Base-by-base conservation (phyloP, 2,329 filamentous ascomycete species). In the Cercospora beticola region DNA sequence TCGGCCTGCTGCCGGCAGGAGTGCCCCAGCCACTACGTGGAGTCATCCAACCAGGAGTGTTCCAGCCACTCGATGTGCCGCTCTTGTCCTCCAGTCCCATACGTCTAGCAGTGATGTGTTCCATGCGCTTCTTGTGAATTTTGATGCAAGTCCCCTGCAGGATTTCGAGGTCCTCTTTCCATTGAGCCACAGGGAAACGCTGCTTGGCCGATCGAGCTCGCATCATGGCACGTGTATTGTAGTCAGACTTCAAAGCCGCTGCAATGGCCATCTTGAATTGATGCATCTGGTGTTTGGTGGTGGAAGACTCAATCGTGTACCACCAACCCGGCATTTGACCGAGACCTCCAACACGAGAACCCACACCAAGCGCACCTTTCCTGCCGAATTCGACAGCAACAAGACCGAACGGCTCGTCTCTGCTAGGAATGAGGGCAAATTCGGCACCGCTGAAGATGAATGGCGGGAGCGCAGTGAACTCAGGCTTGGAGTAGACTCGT, bases 321-420 rank as follows among this genome's bases (percentile, higher is more conserved):
- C 88, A 90, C 86, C 88, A 90, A 26, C 89, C 89, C 21, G 89
- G 89, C 88, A 90, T 90, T 75, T 89, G 86, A n/a, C 88, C 88
- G 23, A 90, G 82, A 65, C 88, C 89, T 72, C 88, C 88, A 43
- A 90, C 89, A 64, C 88, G 83, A 43, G 88, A 87, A 57, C 88
- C 89, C 66, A 90, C 87, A 72, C 88, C 88, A 54, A 90, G 82
- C 21, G 88, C 89, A 73, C 88, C 89, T 76, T 90, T 90, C 26
- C 89, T 83, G 66, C 88, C 88, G 71, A 90, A 90, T 74, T 90
- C 88, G 56, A 90, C 88, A 31, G 88, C 89, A 5, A 91, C 89
- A 31, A 90, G 80, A 61, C 89, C 89, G 72, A 90, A 91, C 0
- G 89, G 89, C 77, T 91, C 89, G 74, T 91, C 89, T 73, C 89